Percentiles rank a stretch among this genome's conserved stretches.
phyloP scores from a whole-genome alignment of 208 protist species.

The Zelonia costaricensis region DNA sequence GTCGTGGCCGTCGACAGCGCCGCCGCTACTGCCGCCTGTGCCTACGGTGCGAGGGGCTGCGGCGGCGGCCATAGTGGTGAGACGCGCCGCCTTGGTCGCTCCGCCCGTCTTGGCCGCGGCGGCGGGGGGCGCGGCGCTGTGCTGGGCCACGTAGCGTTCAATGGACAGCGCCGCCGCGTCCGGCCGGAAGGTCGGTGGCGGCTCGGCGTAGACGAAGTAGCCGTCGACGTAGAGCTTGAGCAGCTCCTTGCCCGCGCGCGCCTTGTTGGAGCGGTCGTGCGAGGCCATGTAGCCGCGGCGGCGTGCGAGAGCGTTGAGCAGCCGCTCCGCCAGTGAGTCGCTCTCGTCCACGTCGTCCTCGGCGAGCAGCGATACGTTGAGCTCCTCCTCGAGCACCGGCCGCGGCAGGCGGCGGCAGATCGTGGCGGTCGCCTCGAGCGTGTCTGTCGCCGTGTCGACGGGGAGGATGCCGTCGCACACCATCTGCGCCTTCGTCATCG shows the following conservation, averaged over 20 bases:
- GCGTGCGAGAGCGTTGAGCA: constrained; percentile 80
- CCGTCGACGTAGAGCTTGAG: constrained; percentile 96
- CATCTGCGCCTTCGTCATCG: constrained; percentile 94
- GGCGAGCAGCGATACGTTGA: constrained; percentile 59
- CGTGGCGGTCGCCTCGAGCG: constrained; percentile 59
- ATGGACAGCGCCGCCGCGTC: constrained; percentile 29
- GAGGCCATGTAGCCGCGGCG: constrained; percentile 95
- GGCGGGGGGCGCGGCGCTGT: constrained; percentile 3
- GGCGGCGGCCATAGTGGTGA: not conserved
- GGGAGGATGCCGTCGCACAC: constrained; percentile 97
- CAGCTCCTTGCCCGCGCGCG: constrained; percentile 91
- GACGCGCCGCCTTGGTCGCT: not conserved
- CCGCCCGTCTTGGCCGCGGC: not conserved
- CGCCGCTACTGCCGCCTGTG: not conserved
- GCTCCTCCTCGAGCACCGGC: constrained; percentile 56
- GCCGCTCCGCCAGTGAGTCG: constrained; percentile 57
- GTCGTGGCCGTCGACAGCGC: constrained; percentile 3
- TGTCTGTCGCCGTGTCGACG: constrained; percentile 84
- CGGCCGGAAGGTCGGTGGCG: constrained; percentile 69
- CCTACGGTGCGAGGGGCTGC: too few species aligned
- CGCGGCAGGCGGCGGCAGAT: constrained; percentile 66
- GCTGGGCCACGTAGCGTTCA: constrained; percentile 21
- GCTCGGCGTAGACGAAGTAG: constrained; percentile 77
- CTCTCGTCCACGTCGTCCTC: constrained; percentile 78
- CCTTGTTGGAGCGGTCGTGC: constrained; percentile 94